Percentiles rank a stretch among this genome's conserved stretches.
phyloP scores from a whole-genome alignment of 768 basidiomycete genomes.

The Collybiopsis confluens region DNA sequence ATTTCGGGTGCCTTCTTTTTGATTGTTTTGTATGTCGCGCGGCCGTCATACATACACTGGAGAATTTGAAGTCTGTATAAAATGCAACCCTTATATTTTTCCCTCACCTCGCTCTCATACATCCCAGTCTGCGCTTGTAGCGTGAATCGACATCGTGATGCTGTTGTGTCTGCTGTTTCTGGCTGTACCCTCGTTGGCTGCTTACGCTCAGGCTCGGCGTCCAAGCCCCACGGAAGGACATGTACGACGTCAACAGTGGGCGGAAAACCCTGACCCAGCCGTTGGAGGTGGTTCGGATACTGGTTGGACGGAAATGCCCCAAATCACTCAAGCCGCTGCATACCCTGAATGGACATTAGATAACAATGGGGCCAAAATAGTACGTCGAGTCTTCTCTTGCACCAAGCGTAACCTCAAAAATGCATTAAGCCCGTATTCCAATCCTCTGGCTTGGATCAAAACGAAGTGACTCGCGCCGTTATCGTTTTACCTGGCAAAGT shows the following conservation, averaged over 20 bases:
- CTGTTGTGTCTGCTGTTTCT: background rate
- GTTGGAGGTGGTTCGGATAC: slow-evolving; percentile 3
- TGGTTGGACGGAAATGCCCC: slow-evolving; percentile 6
- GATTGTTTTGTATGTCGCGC: too few species aligned
- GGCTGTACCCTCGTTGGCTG: background rate
- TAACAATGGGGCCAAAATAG: background rate
- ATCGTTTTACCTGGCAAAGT: slow-evolving; percentile 9
- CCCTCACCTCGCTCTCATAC: too few species aligned
- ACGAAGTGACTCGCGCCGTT: slow-evolving; percentile 8
- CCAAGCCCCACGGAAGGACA: background rate
- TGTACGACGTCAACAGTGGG: background rate
- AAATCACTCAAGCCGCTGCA: slow-evolving; percentile 2
- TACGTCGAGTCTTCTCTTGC: background rate
- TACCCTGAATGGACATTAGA: slow-evolving; percentile 7
- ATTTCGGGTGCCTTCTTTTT: too few species aligned
- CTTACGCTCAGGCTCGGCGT: background rate
- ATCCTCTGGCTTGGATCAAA: slow-evolving; percentile 5
- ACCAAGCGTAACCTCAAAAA: background rate
- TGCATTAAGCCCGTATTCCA: slow-evolving; percentile 9
- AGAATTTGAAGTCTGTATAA: too few species aligned
- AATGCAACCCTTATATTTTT: too few species aligned
- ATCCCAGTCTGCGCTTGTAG: too few species aligned
- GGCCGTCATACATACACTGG: too few species aligned
- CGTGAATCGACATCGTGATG: too few species aligned
- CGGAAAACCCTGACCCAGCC: slow-evolving; percentile 3